Evolutionary conservation across 306 rosid species (phyloP).

Genomic region (Sindora glabra): DNA sequence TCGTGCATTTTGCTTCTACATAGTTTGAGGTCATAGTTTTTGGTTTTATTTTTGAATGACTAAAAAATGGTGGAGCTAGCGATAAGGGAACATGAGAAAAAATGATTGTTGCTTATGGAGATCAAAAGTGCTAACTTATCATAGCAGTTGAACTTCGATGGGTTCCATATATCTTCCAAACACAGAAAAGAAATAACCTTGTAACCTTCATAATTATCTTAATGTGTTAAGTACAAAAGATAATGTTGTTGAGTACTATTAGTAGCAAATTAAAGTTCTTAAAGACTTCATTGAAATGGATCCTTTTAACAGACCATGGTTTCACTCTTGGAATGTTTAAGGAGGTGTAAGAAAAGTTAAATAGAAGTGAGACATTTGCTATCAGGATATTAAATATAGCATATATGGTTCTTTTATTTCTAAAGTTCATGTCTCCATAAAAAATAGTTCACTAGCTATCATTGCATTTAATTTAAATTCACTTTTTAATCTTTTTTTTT

Average conservation of each 20-base stretch:
- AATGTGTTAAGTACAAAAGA: slow-evolving; percentile 81
- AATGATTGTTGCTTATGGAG: slow-evolving; percentile 36
- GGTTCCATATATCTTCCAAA: slow-evolving; percentile 40
- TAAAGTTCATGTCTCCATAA: slow-evolving; percentile 82
- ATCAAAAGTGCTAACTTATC: slow-evolving; percentile 51
- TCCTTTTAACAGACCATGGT: slow-evolving; percentile 73
- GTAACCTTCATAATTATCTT: slow-evolving; percentile 62
- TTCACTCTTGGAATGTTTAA: slow-evolving; percentile 85
- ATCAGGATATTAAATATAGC: slow-evolving; percentile 85
- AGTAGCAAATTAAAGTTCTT: slow-evolving; percentile 90
- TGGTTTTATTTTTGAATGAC: background rate
- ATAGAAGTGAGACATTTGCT: slow-evolving; percentile 82
- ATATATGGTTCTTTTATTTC: slow-evolving; percentile 81
- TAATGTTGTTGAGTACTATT: slow-evolving; percentile 86
- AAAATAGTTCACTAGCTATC: slow-evolving; percentile 94
- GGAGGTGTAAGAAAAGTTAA: slow-evolving; percentile 84
- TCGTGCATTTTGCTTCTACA: no score
- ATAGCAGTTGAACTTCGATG: slow-evolving; percentile 84
- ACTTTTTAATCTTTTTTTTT: slow-evolving; percentile 91
- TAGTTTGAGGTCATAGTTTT: background rate
- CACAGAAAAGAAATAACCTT: slow-evolving; percentile 56
- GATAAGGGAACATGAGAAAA: slow-evolving; percentile 39
- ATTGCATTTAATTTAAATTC: slow-evolving; percentile 97
- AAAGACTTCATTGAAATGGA: slow-evolving; percentile 98
- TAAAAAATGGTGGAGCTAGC: slow-evolving; percentile 44